Conservation (phyloP, 192 early-diverging fungal genomes). For the Coemansia sp. region DNA sequence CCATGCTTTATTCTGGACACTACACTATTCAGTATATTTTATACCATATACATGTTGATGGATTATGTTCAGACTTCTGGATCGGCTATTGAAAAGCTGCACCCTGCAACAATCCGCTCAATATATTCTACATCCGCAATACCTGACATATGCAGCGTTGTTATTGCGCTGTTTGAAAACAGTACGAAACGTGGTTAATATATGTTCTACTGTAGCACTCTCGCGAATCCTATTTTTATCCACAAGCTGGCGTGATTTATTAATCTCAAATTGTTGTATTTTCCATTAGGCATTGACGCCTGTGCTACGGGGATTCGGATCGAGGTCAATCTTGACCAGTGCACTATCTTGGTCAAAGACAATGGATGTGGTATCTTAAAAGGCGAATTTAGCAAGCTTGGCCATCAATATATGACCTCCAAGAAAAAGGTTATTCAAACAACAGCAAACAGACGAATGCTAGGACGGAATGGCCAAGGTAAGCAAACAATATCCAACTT, state of each 20-base stretch:
- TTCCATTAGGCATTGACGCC: conserved; percentile 37
- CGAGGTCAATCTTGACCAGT: conserved; percentile 20
- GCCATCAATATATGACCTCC: conserved; percentile 29
- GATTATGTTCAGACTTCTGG: not conserved
- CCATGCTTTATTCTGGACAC: not conserved
- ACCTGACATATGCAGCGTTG: conserved; percentile 29
- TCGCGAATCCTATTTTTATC: too few relatives aligned
- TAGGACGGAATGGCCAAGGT: conserved; percentile 43
- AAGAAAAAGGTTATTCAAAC: conserved; percentile 8
- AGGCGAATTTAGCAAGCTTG: conserved; percentile 14
- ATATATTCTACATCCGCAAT: conserved; percentile 30
- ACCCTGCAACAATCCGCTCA: conserved; percentile 1
- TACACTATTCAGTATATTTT: not conserved
- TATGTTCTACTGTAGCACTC: not conserved
- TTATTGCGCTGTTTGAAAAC: conserved; percentile 36
- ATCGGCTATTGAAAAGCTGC: not conserved
- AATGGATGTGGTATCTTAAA: conserved; percentile 34
- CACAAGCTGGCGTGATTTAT: too few relatives aligned
- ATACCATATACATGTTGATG: not conserved
- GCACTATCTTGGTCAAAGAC: conserved; percentile 21
- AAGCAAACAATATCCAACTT: not conserved
- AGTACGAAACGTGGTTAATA: conserved; percentile 14
- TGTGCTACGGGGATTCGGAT: conserved; percentile 29
- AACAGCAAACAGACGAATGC: not conserved
- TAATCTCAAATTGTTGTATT: not conserved